Evolutionary conservation across 192 early-diverging fungal genomes (phyloP).

Genomic region (Gigaspora rosea): DNA sequence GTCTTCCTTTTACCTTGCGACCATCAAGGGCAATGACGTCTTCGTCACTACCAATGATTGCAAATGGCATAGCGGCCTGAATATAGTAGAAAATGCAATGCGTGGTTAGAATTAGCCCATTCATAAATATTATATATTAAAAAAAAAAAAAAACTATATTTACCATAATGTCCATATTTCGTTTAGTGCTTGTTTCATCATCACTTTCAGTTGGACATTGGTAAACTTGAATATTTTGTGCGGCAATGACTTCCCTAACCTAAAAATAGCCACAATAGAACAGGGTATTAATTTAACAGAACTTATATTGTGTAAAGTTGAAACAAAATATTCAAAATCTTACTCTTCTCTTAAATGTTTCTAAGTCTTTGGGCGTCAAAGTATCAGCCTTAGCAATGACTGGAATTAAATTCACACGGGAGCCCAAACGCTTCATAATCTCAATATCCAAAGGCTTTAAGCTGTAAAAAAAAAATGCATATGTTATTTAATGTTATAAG

Average conservation of each 20-base stretch:
- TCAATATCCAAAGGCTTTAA: slow-evolving; percentile 93
- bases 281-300: neutral
- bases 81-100: slow-evolving; percentile 24
- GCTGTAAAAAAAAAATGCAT: slow-evolving; percentile 39
- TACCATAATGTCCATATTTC: slow-evolving; percentile 83
- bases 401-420: slow-evolving; percentile 96
- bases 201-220: slow-evolving; percentile 88
- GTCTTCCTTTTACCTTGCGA: slow-evolving; percentile 88
- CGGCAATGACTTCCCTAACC: slow-evolving; percentile 87
- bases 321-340: neutral
- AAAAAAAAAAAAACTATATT: slow-evolving; percentile 11
- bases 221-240: slow-evolving; percentile 93
- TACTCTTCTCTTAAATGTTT: slow-evolving; percentile 94
- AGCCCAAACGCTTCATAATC: slow-evolving; percentile 96
- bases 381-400: slow-evolving; percentile 99
- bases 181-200: slow-evolving; percentile 72
- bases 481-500: slow-evolving; percentile 12
- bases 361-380: slow-evolving; percentile 86
- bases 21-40: slow-evolving; percentile 85
- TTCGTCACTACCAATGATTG: slow-evolving; percentile 88
- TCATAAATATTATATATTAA: slow-evolving; percentile 12
- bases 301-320: neutral
- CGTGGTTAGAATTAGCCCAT: slow-evolving; percentile 20
- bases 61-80: slow-evolving; percentile 88
- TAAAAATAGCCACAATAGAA: slow-evolving; percentile 33